A percentile compares a stretch with the other conserved stretches of the same genome.
Conservation (phyloP, 176 grass and related monocot species). For the Triticum dicoccoides region DNA sequence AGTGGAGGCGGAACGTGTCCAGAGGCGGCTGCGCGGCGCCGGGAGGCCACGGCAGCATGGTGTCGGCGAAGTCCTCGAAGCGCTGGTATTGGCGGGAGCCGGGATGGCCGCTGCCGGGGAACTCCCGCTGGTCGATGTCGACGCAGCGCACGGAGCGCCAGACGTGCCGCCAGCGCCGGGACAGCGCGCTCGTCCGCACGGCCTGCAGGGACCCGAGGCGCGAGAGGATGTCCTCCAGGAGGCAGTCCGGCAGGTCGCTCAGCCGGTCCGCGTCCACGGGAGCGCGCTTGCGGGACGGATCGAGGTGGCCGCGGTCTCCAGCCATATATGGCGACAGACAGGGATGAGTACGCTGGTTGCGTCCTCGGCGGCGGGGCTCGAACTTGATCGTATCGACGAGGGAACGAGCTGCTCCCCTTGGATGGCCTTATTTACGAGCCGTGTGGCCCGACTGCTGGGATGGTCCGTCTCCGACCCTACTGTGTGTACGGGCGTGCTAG, state of each 20-base stretch:
- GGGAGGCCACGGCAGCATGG: not conserved
- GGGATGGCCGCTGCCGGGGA: not conserved
- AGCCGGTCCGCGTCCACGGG: not conserved
- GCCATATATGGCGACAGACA: not conserved
- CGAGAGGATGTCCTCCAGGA: slow-evolving; percentile 5
- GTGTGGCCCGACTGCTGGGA: not conserved
- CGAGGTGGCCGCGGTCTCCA: not conserved
- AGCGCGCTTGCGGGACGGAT: not conserved
- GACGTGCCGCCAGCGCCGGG: not conserved
- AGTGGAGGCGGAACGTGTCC: slow-evolving; percentile 8
- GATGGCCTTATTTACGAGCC: not conserved
- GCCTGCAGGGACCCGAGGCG: not conserved
- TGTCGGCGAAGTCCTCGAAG: slow-evolving; percentile 19
- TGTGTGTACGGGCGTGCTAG: no score
- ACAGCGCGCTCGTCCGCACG: slow-evolving; percentile 1
- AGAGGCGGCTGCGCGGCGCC: not conserved
- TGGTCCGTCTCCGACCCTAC: not conserved
- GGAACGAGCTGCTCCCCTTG: not conserved
- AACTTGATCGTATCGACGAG: not conserved
- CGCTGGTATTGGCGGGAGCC: not conserved
- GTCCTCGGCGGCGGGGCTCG: not conserved
- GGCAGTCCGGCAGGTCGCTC: slow-evolving; percentile 4
- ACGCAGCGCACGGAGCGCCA: not conserved
- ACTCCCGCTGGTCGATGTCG: slow-evolving; percentile 14
- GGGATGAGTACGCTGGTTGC: no score